These are phyloP conservation scores for Termitomyces sp. DNA, from an alignment of 768 basidiomycete genomes.

Conservation along the genomic window DNA sequence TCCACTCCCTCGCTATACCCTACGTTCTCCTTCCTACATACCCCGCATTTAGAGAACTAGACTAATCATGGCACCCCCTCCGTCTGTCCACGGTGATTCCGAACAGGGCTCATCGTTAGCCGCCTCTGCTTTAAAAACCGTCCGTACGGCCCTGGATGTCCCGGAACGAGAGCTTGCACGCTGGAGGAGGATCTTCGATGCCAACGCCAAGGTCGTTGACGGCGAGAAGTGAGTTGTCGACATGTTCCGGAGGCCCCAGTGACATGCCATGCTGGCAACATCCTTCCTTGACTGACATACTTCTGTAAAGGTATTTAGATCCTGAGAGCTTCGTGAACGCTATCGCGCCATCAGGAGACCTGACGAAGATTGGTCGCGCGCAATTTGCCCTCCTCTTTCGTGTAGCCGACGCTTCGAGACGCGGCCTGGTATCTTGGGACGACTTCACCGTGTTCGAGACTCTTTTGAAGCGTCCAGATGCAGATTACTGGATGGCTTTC, in stretches of 20 bases:
- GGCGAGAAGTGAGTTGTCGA: slow-evolving; percentile 73
- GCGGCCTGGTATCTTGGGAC: slow-evolving; percentile 86
- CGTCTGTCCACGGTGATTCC: slow-evolving; percentile 57
- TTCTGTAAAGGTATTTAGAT: slow-evolving; percentile 71
- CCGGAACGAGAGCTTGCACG: slow-evolving; percentile 84
- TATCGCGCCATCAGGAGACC: slow-evolving; percentile 85
- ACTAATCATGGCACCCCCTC: slow-evolving; percentile 40
- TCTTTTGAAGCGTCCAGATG: slow-evolving; percentile 88
- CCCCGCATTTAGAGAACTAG: slow-evolving; percentile 28
- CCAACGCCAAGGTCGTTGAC: slow-evolving; percentile 72
- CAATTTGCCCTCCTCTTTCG: slow-evolving; percentile 91
- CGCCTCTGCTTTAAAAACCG: slow-evolving; percentile 57
- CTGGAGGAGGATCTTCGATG: slow-evolving; percentile 87
- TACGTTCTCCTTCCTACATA: slow-evolving; percentile 28
- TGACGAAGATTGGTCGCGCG: slow-evolving; percentile 80
- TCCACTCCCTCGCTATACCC: slow-evolving; percentile 23
- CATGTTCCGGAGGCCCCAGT: slow-evolving; percentile 3
- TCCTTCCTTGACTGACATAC: slow-evolving; percentile 12
- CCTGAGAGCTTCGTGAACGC: slow-evolving; percentile 91
- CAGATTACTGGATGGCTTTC: slow-evolving; percentile 96
- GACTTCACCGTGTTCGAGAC: slow-evolving; percentile 97
- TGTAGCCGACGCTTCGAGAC: slow-evolving; percentile 77
- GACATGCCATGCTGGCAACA: slow-evolving; percentile 13
- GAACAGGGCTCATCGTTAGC: slow-evolving; percentile 43
- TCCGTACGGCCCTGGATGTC: slow-evolving; percentile 65